These are phyloP conservation scores for Aspergillus sp. DNA, from an alignment of 2,329 filamentous ascomycete species.

Conservation along the genomic window DNA sequence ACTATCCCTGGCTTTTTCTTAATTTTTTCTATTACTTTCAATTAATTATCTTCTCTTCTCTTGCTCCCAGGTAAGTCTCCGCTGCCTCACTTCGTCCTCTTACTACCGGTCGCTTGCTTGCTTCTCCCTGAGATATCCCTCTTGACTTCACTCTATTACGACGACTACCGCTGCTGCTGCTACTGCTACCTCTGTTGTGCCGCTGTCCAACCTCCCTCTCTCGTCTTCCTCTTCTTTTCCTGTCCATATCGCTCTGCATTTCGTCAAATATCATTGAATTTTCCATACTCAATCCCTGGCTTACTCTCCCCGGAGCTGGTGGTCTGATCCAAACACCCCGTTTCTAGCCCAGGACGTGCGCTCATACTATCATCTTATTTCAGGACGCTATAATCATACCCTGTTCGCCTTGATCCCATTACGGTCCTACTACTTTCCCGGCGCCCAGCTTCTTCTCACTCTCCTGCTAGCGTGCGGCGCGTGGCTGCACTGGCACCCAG, in stretches of 20 bases:
- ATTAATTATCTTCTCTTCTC: slow-evolving; percentile 4
- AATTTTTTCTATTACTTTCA: no score
- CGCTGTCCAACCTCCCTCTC: not conserved
- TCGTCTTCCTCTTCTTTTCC: not conserved
- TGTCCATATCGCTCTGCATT: no score
- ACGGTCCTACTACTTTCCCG: slow-evolving; percentile 13
- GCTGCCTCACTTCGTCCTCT: slow-evolving; percentile 4
- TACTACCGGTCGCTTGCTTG: not conserved
- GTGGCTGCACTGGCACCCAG: slow-evolving; percentile 28
- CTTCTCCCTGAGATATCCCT: not conserved
- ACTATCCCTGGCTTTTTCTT: no score
- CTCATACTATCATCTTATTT: slow-evolving; percentile 15
- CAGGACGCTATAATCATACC: slow-evolving; percentile 25
- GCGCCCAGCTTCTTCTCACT: slow-evolving; percentile 13
- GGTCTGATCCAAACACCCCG: no score
- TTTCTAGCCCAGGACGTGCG: slow-evolving; percentile 9
- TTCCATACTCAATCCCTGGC: no score
- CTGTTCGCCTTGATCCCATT: slow-evolving; percentile 9
- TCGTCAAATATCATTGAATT: no score
- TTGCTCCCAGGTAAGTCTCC: slow-evolving; percentile 3
- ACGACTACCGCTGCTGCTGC: no score
- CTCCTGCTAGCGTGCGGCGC: slow-evolving; percentile 29
- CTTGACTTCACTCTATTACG: not conserved
- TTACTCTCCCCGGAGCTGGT: no score
- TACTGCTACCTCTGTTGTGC: not conserved